Base-by-base conservation (phyloP, 306 rosid genomes). In the Quercus dentata region DNA sequence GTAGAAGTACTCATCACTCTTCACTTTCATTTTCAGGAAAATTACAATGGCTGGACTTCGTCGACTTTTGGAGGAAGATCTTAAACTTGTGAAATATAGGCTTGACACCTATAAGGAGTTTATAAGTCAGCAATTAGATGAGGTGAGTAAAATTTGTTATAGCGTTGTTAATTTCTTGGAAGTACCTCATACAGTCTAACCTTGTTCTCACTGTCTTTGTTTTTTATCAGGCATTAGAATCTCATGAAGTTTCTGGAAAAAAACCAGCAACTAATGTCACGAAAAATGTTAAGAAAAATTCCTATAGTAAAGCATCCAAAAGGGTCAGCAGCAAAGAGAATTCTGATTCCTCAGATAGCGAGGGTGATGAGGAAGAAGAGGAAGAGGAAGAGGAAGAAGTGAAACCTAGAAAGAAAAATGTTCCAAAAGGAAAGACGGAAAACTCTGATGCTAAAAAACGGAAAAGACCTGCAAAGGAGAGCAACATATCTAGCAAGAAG, bases 1-100 rank as follows among this genome's bases (percentile, higher is more conserved):
- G 21, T 3, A 23, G 57, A 80, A 73, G 78, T 44, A 51, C 31
- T 19, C 65, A 19, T 71, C 38, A 3, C 5, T 4, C 30, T 20
- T 21, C 25, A 23, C 25, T 58, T 25, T 58, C 27, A 20, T 41
- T 73, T 81, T 69, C 92, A 95, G 99, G 74, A 81, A 84, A 71
- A 77, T 93, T 72, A 92, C 98, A 12, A 80, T 91, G 92, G 94
- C 87, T 72, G 91, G 89, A 78, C 91, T 95, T 74, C 99, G 98
- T 41, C 91, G 99, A 62, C 86, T 92, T 69, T 78, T 95, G 86
- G 99, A 95, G 86, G 84, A 85, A 84, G 99, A 95, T 85, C 98
- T 95, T 84, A 82, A 86, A 76, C 93, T 95, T 72, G 88, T 85
- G 69, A 79, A 78, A 76, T 72, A 80, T 84, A 41, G 88, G 77